phyloP scores from a whole-genome alignment of 192 early-diverging fungal species.

The Podila horticola region DNA sequence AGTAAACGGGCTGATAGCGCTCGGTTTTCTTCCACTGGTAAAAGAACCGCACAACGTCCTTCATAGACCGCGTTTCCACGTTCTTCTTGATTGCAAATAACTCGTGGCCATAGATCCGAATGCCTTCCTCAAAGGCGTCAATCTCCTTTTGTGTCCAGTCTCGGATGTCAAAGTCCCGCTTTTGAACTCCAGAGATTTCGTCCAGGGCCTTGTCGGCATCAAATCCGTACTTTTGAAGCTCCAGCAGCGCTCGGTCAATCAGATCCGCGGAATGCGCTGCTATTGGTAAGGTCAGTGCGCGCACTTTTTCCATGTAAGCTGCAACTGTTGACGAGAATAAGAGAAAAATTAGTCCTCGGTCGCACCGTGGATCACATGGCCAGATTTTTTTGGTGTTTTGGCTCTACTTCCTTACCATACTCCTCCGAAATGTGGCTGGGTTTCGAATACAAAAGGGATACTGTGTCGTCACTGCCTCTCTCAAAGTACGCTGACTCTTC shows the following conservation, averaged over 20 bases:
- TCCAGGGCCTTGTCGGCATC: constrained; percentile 68
- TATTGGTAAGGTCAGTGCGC: constrained; percentile 43
- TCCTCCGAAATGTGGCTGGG: constrained; percentile 51
- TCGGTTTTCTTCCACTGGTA: constrained; percentile 69
- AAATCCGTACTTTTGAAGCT: constrained; percentile 59
- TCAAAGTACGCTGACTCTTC: constrained; percentile 26
- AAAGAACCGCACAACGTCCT: constrained; percentile 70
- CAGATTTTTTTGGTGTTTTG: no score
- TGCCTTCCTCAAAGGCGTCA: constrained; percentile 67
- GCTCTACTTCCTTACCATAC: constrained; percentile 31
- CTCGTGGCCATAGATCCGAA: constrained; percentile 73
- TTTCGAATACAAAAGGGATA: constrained; percentile 44
- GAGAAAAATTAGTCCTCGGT: background rate
- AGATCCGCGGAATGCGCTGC: constrained; percentile 67
- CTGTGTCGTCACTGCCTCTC: constrained; percentile 58
- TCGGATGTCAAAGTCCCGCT: constrained; percentile 60
- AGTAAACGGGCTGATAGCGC: constrained; percentile 67
- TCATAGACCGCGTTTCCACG: constrained; percentile 58
- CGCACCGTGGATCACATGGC: background rate
- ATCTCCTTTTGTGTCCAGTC: constrained; percentile 66
- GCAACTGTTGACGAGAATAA: constrained; percentile 39
- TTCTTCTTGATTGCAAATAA: constrained; percentile 68
- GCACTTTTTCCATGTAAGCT: constrained; percentile 52
- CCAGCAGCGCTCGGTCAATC: constrained; percentile 70
- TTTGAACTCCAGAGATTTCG: constrained; percentile 54